Conservation (phyloP, 1,139 yeast species). For the Pneumocystis sp. region DNA sequence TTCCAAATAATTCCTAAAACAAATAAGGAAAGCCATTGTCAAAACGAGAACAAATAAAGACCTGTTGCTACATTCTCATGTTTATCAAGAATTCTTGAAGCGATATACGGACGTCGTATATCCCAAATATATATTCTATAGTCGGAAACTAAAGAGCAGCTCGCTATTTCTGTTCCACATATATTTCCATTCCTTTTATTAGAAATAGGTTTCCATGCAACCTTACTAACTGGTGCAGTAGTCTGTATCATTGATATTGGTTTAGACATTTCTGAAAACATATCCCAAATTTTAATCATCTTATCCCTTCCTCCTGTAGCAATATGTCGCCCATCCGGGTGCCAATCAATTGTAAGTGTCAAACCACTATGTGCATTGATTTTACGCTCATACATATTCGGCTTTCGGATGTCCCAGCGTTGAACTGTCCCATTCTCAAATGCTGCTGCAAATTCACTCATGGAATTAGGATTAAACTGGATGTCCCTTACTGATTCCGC, state of each 20-base stretch:
- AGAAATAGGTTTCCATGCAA: conserved; percentile 40
- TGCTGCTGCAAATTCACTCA: conserved; percentile 46
- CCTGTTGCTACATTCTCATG: conserved; percentile 41
- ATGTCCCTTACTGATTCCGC: conserved; percentile 31
- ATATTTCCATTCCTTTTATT: conserved; percentile 17
- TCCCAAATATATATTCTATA: conserved; percentile 61
- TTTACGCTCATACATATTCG: conserved; percentile 38
- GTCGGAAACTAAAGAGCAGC: conserved; percentile 58
- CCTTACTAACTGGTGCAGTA: conserved; percentile 62
- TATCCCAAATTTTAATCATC: conserved; percentile 66
- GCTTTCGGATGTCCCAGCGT: conserved; percentile 63
- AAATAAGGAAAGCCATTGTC: not conserved
- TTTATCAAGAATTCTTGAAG: conserved; percentile 46
- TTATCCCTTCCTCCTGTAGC: conserved; percentile 91
- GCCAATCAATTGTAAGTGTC: conserved; percentile 78
- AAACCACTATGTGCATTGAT: conserved; percentile 88
- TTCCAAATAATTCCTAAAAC: conserved; percentile 25
- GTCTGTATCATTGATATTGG: conserved; percentile 66
- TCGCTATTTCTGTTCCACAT: conserved; percentile 42
- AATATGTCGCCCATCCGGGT: conserved; percentile 65
- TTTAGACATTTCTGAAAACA: conserved; percentile 30
- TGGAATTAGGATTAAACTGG: conserved; percentile 28
- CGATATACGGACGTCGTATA: conserved; percentile 57
- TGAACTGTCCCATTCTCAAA: conserved; percentile 83
- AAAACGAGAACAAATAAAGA: conserved; percentile 17